Percentiles rank a stretch among this genome's conserved stretches.
These are phyloP conservation scores for Flaveria ramosissima DNA, from an alignment of 129 eudicot species.

Conservation along the genomic window DNA sequence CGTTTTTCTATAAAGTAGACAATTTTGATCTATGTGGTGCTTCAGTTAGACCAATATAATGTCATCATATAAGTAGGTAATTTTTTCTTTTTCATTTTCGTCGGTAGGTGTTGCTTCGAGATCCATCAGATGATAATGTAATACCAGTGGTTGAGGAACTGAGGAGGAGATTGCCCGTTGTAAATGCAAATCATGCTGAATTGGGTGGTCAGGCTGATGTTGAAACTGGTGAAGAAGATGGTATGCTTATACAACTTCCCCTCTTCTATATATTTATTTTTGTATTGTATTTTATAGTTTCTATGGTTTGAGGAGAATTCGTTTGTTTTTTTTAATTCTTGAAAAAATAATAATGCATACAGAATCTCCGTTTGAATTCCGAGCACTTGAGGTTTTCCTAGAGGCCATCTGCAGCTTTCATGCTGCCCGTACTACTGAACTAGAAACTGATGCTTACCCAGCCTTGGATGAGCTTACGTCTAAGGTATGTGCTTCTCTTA, in stretches of 20 bases:
- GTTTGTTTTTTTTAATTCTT: neutral
- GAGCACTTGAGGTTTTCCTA: conserved; percentile 87
- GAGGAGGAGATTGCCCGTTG: conserved; percentile 60
- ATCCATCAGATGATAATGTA: conserved; percentile 79
- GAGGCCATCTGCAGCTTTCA: conserved; percentile 91
- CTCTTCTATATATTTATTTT: neutral
- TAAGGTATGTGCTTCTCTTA: conserved; percentile 45
- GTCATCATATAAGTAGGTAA: neutral
- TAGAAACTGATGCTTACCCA: conserved; percentile 90
- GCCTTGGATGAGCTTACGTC: conserved; percentile 91
- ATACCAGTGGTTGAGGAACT: conserved; percentile 88
- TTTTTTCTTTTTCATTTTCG: neutral
- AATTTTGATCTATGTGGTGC: neutral
- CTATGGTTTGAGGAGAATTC: neutral
- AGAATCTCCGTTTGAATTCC: conserved; percentile 95
- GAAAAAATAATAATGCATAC: conserved; percentile 16
- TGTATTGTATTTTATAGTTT: neutral
- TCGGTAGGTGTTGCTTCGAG: conserved; percentile 80
- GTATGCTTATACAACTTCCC: conserved; percentile 39
- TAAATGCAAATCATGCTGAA: conserved; percentile 47
- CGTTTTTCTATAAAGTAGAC: neutral
- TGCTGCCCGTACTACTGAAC: conserved; percentile 79
- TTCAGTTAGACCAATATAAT: neutral
- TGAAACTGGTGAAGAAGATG: conserved; percentile 84
- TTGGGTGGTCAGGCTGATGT: conserved; percentile 50